Evolutionary conservation across 495 filamentous ascomycete genomes (phyloP), one percentile per base, ranked within the genome.

Genomic region (Parathielavia hyrcaniae): DNA sequence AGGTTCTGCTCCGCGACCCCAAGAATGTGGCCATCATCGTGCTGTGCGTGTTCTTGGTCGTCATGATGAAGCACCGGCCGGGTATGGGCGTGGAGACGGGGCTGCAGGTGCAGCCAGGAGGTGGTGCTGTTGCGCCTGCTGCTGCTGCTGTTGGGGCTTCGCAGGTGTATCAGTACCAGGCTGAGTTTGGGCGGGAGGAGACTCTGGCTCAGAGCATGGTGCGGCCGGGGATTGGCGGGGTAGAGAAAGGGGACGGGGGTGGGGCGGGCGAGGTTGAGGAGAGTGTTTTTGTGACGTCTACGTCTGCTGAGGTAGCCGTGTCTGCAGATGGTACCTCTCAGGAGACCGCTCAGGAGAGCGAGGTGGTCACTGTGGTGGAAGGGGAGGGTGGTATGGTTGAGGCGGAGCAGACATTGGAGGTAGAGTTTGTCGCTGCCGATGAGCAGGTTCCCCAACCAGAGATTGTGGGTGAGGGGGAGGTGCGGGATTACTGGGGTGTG

Each of bases 1-100:
- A 80, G 39, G 80, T 90, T 1, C 72, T 54, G 49, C 47, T 63
- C 36, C 75, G 78, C 40, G 90, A 95, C 65, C 75, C 76, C 48
- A 82, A 84, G 62, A 95, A 95, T 63, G 71, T 92, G 1, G 75
- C 79, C 5, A 86, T 95, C 46, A 72, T 79, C 1, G 55, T 85
- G 4, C 75, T 92, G 26, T 81, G 81, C 55, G 34, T 84, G 8
- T 66, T 89, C 12, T 73, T 87, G 11, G 65, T 82, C 1, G 69
- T 86, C n/a, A 72, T 87, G 11, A 76, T 61, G 48, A 64, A 54
- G 57, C 65, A 54, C 14, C 62, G 45, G 52, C 55, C 44, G 19
- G 2, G 23, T 41, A 19, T 10, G 41, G 53, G 11, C 10, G 4
- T 23, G 44, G 11, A 19, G 34, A n/a, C 20, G 52, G 30, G 32